Evolutionary conservation across 345 rosid genomes (phyloP).

Genomic region (Aegle marmelos): DNA sequence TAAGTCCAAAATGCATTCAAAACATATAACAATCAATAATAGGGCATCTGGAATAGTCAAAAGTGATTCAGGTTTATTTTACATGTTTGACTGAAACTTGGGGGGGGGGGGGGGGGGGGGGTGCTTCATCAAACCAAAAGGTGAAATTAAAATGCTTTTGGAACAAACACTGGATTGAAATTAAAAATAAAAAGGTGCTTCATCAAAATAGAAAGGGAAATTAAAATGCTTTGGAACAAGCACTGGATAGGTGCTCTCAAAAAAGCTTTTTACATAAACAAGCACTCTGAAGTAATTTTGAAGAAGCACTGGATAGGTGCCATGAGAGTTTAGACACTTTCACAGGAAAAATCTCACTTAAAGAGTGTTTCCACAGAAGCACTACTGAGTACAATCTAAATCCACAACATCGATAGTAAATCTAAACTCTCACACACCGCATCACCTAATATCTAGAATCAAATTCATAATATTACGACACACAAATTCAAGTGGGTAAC

Average conservation of each 20-base stretch:
- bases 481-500: background rate
- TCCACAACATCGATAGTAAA: background rate
- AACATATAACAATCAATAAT: background rate
- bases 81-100: background rate
- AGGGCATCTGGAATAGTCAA: background rate
- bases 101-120: too few relatives aligned
- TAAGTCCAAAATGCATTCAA: conserved; percentile 2
- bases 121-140: too few relatives aligned
- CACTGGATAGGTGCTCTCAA: too few relatives aligned
- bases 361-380: too few relatives aligned
- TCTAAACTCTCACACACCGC: background rate
- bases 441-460: background rate
- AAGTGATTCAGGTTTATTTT: background rate
- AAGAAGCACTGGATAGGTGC: too few relatives aligned
- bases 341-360: background rate
- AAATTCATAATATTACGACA: background rate
- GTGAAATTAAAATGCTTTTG: too few relatives aligned
- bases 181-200: too few relatives aligned
- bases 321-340: background rate
- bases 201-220: too few relatives aligned
- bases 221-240: too few relatives aligned
- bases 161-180: too few relatives aligned
- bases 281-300: too few relatives aligned
- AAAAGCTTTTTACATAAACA: too few relatives aligned
- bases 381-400: background rate